These are phyloP conservation scores for Paragyromitra xinjiangensis DNA, from an alignment of 495 filamentous ascomycete species.

Conservation along the genomic window DNA sequence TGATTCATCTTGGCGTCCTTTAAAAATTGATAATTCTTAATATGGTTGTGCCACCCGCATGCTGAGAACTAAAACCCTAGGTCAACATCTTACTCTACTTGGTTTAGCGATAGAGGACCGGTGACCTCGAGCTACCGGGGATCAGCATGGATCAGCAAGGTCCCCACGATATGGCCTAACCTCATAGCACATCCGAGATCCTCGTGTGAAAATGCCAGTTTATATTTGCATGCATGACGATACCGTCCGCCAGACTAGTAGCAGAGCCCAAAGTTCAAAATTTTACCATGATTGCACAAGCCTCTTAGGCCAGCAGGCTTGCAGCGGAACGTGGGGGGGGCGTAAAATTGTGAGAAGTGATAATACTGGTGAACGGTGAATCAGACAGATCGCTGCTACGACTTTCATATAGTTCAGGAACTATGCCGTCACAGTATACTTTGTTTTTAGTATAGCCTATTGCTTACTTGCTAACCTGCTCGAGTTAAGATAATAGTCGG, in stretches of 20 bases:
- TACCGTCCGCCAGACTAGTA: conserved; percentile 15
- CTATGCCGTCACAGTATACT: not conserved
- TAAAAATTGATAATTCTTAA: conserved; percentile 3
- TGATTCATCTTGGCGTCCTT: not conserved
- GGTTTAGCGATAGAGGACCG: not conserved
- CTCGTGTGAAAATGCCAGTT: not conserved
- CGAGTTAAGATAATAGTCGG: conserved; percentile 1
- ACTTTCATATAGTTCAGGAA: not conserved
- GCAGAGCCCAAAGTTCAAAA: conserved; percentile 5
- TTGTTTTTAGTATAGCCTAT: not conserved
- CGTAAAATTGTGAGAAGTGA: not conserved
- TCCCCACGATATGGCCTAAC: conserved; percentile 10
- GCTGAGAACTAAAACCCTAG: not conserved
- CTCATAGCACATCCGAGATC: conserved; percentile 4
- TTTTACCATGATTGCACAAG: not conserved
- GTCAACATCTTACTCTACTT: not conserved
- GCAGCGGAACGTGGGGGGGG: conserved; percentile 32
- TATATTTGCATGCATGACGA: conserved; percentile 22
- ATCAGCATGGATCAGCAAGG: conserved; percentile 11
- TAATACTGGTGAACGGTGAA: not conserved
- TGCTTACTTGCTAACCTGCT: not conserved
- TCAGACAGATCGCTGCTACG: conserved; percentile 18
- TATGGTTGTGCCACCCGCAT: conserved; percentile 5
- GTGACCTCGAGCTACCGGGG: not conserved
- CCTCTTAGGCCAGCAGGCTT: not conserved